Percentiles rank a stretch among this genome's conserved stretches.
phyloP scores from a whole-genome alignment of 495 filamentous ascomycete genomes.

The Corynascus novoguineensis region DNA sequence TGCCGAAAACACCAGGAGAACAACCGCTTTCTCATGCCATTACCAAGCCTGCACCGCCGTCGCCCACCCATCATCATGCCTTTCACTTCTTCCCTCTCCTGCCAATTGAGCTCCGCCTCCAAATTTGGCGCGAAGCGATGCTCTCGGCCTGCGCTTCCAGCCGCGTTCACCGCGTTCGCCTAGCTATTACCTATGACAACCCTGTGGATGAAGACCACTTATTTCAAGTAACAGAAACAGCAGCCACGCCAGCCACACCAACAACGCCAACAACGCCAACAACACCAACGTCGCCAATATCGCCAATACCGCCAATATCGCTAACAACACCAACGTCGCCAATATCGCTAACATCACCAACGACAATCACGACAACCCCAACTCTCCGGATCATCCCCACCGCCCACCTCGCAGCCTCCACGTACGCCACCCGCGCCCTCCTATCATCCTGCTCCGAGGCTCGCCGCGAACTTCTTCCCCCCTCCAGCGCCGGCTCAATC shows the following conservation, averaged over 20 bases:
- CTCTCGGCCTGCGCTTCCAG: not conserved
- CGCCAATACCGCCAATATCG: no score
- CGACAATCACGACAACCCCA: not conserved
- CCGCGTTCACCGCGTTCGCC: conserved; percentile 1
- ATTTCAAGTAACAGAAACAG: no score
- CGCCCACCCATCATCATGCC: not conserved
- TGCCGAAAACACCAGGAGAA: not conserved
- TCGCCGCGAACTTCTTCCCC: not conserved
- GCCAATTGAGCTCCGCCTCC: conserved; percentile 19
- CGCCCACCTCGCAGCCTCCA: conserved; percentile 2
- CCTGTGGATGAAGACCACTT: no score
- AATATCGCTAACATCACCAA: not conserved
- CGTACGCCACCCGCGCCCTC: not conserved
- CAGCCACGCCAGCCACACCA: not conserved
- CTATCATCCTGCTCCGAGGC: conserved; percentile 5
- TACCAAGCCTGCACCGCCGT: not conserved
- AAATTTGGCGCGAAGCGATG: conserved; percentile 13
- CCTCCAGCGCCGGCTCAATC: not conserved
- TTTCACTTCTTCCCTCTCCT: conserved; percentile 17
- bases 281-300: no score
- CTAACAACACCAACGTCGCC: no score
- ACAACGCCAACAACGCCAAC: not conserved
- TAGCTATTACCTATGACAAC: not conserved
- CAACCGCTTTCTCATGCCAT: not conserved
- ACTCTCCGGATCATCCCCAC: conserved; percentile 7